Conservation (phyloP, 306 rosid genomes). For the Cicer chorassanicum region DNA sequence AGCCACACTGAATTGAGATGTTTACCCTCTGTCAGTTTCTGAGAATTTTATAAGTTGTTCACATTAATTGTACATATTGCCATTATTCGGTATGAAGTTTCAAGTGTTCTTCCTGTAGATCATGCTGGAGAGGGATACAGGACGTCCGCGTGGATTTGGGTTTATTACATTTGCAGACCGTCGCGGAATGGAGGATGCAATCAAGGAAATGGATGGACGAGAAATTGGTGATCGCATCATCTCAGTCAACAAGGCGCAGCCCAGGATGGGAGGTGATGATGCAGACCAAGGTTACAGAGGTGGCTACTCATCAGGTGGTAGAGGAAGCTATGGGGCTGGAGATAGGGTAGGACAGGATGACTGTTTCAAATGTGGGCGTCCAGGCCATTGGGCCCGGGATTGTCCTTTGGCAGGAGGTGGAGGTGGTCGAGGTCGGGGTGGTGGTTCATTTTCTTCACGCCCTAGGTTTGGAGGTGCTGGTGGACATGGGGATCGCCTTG, state of each 20-base stretch:
- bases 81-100: slow-evolving; percentile 41
- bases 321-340: slow-evolving; percentile 73
- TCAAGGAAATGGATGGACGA: slow-evolving; percentile 91
- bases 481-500: slow-evolving; percentile 77
- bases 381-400: slow-evolving; percentile 98
- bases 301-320: slow-evolving; percentile 82
- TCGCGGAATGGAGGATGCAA: slow-evolving; percentile 97
- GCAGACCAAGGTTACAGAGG: slow-evolving; percentile 74
- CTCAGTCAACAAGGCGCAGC: slow-evolving; percentile 93
- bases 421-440: slow-evolving; percentile 74
- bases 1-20: slow-evolving; percentile 23
- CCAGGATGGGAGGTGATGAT: slow-evolving; percentile 88
- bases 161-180: slow-evolving; percentile 91
- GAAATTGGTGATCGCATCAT: slow-evolving; percentile 83
- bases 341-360: slow-evolving; percentile 90
- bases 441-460: slow-evolving; percentile 75
- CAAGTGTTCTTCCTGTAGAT: slow-evolving; percentile 67
- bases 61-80: slow-evolving; percentile 35
- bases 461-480: slow-evolving; percentile 78
- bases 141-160: slow-evolving; percentile 98
- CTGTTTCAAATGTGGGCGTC: slow-evolving; percentile 93
- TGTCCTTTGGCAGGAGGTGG: slow-evolving; percentile 80
- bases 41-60: slow-evolving; percentile 7
- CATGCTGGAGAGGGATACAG: slow-evolving; percentile 92
- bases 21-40: neutral